phyloP scores from a whole-genome alignment of 345 rosid genomes.

The Salix purpurea region DNA sequence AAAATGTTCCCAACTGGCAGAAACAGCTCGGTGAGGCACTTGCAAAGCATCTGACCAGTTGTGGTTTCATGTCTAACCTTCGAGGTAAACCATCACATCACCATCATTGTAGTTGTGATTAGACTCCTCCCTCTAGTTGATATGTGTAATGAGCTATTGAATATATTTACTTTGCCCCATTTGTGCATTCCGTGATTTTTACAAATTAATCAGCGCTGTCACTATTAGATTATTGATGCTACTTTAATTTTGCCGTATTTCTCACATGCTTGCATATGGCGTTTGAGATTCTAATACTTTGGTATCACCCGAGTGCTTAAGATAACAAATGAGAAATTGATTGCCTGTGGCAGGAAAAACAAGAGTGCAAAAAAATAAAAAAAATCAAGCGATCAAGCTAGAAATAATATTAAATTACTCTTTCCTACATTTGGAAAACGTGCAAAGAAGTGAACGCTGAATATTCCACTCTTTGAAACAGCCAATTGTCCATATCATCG shows the following conservation, averaged over 20 bases:
- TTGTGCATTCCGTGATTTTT: not conserved
- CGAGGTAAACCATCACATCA: conserved; percentile 51
- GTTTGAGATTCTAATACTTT: conserved; percentile 1
- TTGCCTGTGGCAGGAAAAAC: not conserved
- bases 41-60: conserved; percentile 75
- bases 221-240: not conserved
- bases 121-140: not conserved
- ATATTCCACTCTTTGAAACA: not conserved
- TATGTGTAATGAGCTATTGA: not conserved
- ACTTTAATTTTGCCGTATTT: not conserved
- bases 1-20: conserved; percentile 67
- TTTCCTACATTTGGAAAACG: not conserved
- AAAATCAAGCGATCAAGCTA: not conserved
- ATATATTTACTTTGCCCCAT: not conserved
- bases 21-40: conserved; percentile 76
- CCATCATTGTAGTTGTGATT: not conserved
- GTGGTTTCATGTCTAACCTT: conserved; percentile 78
- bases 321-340: not conserved
- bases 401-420: not conserved
- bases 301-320: not conserved
- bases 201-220: not conserved
- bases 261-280: not conserved
- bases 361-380: not conserved
- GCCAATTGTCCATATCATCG: not conserved
- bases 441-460: not conserved